Conservation (phyloP, 305 asterid species). For the Lippia alba region DNA sequence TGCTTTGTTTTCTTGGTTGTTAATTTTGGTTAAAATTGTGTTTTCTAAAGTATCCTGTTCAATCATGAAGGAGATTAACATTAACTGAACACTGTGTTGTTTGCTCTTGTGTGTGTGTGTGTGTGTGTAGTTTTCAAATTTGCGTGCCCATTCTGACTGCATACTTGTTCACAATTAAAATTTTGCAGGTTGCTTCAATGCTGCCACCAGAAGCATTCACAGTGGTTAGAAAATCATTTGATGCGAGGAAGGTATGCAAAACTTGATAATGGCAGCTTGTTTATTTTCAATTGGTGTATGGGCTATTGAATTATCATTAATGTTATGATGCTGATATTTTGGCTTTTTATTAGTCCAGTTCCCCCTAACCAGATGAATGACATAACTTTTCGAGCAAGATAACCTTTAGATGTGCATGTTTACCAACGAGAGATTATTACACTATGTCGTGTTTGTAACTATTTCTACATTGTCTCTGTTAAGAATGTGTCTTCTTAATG, state of each 20-base stretch:
- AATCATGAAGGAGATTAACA: constrained; percentile 8
- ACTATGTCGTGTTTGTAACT: constrained; percentile 2
- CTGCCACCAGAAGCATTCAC: constrained; percentile 90
- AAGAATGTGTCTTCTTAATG: background rate
- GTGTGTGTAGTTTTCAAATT: constrained; percentile 14
- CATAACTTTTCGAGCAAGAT: constrained; percentile 3
- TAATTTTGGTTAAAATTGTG: constrained; percentile 22
- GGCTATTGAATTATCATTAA: background rate
- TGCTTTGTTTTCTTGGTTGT: constrained; percentile 2
- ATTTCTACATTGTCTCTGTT: background rate
- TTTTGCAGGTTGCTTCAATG: constrained; percentile 90
- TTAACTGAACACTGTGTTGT: background rate
- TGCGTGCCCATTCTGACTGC: constrained; percentile 16
- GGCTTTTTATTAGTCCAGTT: background rate
- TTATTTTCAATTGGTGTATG: background rate
- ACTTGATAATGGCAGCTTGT: constrained; percentile 2
- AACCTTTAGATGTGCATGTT: constrained; percentile 10
- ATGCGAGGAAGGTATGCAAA: constrained; percentile 88
- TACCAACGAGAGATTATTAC: background rate
- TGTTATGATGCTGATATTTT: constrained; percentile 5
- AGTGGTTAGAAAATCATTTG: constrained; percentile 90
- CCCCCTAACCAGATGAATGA: background rate
- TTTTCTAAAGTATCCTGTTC: constrained; percentile 2
- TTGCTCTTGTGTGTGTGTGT: constrained; percentile 1
- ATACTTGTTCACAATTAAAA: constrained; percentile 18